These are phyloP conservation scores for Candida stauntonica DNA, from an alignment of 805 yeast genomes.

Conservation along the genomic window DNA sequence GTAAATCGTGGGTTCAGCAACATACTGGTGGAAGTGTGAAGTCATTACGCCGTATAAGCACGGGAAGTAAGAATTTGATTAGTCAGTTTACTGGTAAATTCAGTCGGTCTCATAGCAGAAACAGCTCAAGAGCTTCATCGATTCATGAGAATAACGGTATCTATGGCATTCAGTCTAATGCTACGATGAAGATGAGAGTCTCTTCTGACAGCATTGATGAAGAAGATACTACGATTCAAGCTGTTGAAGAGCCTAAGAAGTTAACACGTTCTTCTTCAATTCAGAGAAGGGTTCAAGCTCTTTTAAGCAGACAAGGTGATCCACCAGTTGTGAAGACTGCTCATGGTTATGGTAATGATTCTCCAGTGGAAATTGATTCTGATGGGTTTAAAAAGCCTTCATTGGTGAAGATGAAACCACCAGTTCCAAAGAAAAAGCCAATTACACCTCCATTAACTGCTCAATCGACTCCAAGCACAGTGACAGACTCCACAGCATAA, in stretches of 20 bases:
- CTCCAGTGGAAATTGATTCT: constrained; percentile 27
- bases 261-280: constrained; percentile 23
- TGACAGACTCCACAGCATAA: constrained; percentile 20
- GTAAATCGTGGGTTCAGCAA: constrained; percentile 30
- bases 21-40: constrained; percentile 30
- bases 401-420: constrained; percentile 15
- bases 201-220: constrained; percentile 26
- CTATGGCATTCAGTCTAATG: constrained; percentile 14
- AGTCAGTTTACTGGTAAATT: constrained; percentile 27
- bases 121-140: constrained; percentile 27
- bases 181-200: constrained; percentile 15
- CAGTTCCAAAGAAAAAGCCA: constrained; percentile 17
- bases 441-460: constrained; percentile 25
- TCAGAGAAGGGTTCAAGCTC: constrained; percentile 27
- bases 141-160: constrained; percentile 24
- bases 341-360: constrained; percentile 74
- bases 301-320: constrained; percentile 33
- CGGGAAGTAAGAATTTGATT: constrained; percentile 26
- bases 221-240: constrained; percentile 17
- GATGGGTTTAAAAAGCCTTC: constrained; percentile 29
- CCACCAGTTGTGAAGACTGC: constrained; percentile 61
- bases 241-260: constrained; percentile 6
- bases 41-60: constrained; percentile 27
- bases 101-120: constrained; percentile 25
- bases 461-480: constrained; percentile 27